Percentiles rank a stretch among this genome's conserved stretches.
phyloP scores from a whole-genome alignment of 2,329 filamentous ascomycete species.

The Penicillium nordicum region DNA sequence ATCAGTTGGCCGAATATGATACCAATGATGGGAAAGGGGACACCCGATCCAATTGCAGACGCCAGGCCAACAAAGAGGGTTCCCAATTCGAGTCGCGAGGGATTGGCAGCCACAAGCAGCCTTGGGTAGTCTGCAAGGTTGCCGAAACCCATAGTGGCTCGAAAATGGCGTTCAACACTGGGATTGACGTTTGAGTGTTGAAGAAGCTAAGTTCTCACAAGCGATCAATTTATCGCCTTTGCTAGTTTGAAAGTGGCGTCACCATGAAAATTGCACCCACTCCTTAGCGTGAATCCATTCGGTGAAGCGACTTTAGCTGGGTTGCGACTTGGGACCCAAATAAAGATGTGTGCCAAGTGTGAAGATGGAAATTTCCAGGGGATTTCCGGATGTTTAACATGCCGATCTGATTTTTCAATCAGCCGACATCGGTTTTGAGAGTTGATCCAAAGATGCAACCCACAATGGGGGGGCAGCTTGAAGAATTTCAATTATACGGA shows the following conservation, averaged over 20 bases:
- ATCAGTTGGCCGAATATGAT: conserved; percentile 42
- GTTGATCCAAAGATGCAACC: conserved; percentile 9
- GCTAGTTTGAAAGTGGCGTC: neutral
- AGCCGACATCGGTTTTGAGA: conserved; percentile 16
- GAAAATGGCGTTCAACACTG: conserved; percentile 4
- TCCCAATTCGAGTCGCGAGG: conserved; percentile 31
- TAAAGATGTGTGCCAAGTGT: conserved; percentile 2
- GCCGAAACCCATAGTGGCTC: conserved; percentile 25
- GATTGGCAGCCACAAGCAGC: conserved; percentile 38
- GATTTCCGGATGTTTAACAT: conserved; percentile 3
- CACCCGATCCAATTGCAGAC: conserved; percentile 36
- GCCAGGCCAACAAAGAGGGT: conserved; percentile 28
- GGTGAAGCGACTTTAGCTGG: neutral
- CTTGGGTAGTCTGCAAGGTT: conserved; percentile 36
- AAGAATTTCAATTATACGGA: conserved; percentile 6
- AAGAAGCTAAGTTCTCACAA: conserved; percentile 6
- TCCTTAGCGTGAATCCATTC: conserved; percentile 8
- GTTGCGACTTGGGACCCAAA: neutral
- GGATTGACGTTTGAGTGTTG: conserved; percentile 7
- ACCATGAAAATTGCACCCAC: conserved; percentile 5
- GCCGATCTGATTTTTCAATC: neutral
- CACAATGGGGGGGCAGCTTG: neutral
- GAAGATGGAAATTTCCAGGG: neutral
- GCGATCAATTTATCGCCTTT: conserved; percentile 3
- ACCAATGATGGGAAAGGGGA: conserved; percentile 41